Percentiles rank a stretch among this genome's conserved stretches.
Conservation (phyloP, 441 rosid species). For the Adansonia rubrostipa region DNA sequence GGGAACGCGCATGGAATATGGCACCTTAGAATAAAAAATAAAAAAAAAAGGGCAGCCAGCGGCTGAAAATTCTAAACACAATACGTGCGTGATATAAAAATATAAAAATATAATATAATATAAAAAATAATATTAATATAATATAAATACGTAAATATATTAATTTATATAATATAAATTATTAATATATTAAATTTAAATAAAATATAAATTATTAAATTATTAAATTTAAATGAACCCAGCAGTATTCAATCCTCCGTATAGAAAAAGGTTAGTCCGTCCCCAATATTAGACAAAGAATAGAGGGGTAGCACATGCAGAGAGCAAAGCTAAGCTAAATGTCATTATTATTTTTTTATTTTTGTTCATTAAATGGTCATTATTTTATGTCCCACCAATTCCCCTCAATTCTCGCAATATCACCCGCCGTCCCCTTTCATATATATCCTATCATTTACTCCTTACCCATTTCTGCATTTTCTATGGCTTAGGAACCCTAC, state of each 20-base stretch:
- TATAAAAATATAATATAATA: no score
- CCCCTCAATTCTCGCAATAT: constrained; percentile 55
- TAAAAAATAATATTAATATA: no score
- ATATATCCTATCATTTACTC: no score
- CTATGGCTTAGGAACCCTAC: not conserved
- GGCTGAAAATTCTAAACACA: no score
- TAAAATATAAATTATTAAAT: not conserved
- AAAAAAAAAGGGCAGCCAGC: no score
- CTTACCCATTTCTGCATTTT: not conserved
- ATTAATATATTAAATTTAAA: no score
- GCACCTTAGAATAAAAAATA: not conserved
- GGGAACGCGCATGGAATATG: not conserved
- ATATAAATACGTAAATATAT: no score
- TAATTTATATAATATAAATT: no score
- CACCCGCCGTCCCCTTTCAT: constrained; percentile 22
- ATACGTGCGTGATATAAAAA: no score
- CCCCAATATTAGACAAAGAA: not conserved
- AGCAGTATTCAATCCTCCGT: no score
- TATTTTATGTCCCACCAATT: constrained; percentile 32
- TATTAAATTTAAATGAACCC: no score
- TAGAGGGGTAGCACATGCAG: constrained; percentile 35
- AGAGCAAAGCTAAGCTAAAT: constrained; percentile 7
- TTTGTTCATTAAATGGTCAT: constrained; percentile 11
- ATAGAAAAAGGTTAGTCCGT: constrained; percentile 5
- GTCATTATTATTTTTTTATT: not conserved